These are phyloP conservation scores for Geotrichum candidum DNA, from an alignment of 1,139 yeast species.

Conservation along the genomic window DNA sequence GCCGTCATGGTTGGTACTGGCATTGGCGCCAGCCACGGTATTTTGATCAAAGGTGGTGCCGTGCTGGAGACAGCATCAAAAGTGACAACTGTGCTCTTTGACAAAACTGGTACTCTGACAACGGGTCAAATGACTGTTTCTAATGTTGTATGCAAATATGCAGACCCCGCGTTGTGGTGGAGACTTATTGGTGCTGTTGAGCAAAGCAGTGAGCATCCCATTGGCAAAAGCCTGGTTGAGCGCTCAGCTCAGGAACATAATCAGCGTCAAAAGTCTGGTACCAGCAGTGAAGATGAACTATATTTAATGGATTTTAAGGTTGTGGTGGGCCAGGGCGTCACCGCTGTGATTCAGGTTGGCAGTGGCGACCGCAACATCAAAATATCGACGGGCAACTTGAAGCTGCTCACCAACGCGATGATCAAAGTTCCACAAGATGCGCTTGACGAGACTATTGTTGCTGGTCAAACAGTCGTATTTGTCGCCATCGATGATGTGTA, in stretches of 20 bases:
- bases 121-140: conserved; percentile 67
- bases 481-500: conserved; percentile 50
- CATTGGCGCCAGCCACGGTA: conserved; percentile 85
- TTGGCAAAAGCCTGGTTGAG: conserved; percentile 26
- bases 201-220: conserved; percentile 76
- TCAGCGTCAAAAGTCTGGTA: neutral
- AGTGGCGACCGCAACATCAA: too few relatives aligned
- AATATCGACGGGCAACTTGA: conserved; percentile 47
- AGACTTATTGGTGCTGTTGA: conserved; percentile 59
- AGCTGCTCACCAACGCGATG: conserved; percentile 38
- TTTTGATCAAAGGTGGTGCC: conserved; percentile 89
- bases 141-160: conserved; percentile 17
- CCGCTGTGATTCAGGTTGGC: conserved; percentile 35
- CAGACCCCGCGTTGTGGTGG: conserved; percentile 45
- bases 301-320: conserved; percentile 44
- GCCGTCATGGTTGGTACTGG: conserved; percentile 99
- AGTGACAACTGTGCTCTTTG: conserved; percentile 69
- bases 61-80: conserved; percentile 68
- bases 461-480: conserved; percentile 34
- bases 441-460: conserved; percentile 17
- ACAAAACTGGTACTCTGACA: conserved; percentile 94
- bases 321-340: conserved; percentile 67
- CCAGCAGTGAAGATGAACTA: conserved; percentile 28
- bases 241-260: neutral
- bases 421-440: conserved; percentile 21